These are phyloP conservation scores for Diaporthe batatas DNA, from an alignment of 2,329 filamentous ascomycete genomes.

Conservation along the genomic window DNA sequence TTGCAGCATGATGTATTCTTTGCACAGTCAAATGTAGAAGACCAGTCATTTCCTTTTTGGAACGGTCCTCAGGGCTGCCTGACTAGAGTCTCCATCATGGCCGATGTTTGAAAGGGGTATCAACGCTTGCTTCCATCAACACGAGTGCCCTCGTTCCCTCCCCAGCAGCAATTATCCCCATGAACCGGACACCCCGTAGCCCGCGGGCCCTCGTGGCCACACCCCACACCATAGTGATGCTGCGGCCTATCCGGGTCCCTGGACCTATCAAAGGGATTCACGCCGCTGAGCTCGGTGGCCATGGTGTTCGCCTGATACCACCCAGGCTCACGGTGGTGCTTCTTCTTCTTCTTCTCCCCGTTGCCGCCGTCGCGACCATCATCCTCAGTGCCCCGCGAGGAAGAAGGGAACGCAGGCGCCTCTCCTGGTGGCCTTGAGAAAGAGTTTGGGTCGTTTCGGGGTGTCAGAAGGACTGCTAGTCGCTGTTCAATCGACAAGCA, in stretches of 20 bases:
- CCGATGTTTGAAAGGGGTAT: too few relatives aligned
- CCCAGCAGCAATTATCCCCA: conserved; percentile 11
- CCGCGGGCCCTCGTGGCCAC: neutral
- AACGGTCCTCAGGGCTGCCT: too few relatives aligned
- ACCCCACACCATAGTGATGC: conserved; percentile 1
- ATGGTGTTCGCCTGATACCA: conserved; percentile 10
- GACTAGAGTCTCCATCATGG: too few relatives aligned
- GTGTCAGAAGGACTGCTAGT: neutral
- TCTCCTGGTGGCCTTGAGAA: conserved; percentile 8
- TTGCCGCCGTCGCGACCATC: neutral
- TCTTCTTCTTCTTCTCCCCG: neutral
- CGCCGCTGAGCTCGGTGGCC: neutral
- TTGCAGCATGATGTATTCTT: neutral
- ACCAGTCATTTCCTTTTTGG: too few relatives aligned
- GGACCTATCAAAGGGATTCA: neutral
- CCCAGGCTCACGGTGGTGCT: neutral
- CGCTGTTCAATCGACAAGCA: too few relatives aligned
- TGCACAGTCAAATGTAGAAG: too few relatives aligned
- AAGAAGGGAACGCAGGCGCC: neutral
- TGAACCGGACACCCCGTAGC: conserved; percentile 2
- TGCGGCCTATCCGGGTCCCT: neutral
- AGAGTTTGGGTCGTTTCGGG: neutral
- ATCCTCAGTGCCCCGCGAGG: neutral
- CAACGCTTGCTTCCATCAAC: neutral
- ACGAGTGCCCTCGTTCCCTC: neutral